Conservation (phyloP, 2,329 filamentous ascomycete species). For the Fusarium temperatum region DNA sequence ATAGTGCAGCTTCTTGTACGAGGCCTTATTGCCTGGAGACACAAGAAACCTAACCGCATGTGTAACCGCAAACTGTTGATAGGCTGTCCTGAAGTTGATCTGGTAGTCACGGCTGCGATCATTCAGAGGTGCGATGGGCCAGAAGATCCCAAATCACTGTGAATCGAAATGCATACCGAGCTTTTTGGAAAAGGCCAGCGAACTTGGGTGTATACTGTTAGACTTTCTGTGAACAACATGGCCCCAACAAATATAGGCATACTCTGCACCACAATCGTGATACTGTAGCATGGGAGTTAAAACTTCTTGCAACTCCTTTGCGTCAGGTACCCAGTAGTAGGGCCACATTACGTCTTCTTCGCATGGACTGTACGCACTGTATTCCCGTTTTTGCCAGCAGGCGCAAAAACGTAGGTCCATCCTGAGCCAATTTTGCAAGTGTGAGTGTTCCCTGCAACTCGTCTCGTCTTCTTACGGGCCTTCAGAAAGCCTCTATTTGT, state of each 20-base stretch:
- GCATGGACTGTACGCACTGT: background rate
- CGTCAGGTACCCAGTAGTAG: background rate
- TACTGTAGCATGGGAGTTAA: background rate
- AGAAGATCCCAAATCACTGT: background rate
- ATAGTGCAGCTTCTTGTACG: background rate
- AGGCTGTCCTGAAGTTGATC: too few species aligned
- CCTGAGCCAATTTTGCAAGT: background rate
- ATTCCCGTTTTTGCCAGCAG: background rate
- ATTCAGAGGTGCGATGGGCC: fast-evolving
- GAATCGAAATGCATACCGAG: background rate
- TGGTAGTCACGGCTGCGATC: fast-evolving
- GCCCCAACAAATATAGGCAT: background rate
- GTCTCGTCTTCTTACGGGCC: background rate
- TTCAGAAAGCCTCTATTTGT: background rate
- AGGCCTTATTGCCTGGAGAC: background rate
- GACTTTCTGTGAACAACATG: too few species aligned
- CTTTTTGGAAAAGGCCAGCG: background rate
- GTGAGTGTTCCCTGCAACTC: background rate
- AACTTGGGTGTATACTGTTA: background rate
- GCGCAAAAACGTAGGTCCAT: background rate
- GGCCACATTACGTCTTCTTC: fast-evolving
- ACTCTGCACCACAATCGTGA: background rate
- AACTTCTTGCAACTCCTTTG: background rate
- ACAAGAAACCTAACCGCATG: background rate
- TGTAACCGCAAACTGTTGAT: background rate